Evolutionary conservation across 805 yeast genomes (phyloP), one percentile per base, ranked within the genome.

Genomic region (Groenewaldozyma salmanticensis): DNA sequence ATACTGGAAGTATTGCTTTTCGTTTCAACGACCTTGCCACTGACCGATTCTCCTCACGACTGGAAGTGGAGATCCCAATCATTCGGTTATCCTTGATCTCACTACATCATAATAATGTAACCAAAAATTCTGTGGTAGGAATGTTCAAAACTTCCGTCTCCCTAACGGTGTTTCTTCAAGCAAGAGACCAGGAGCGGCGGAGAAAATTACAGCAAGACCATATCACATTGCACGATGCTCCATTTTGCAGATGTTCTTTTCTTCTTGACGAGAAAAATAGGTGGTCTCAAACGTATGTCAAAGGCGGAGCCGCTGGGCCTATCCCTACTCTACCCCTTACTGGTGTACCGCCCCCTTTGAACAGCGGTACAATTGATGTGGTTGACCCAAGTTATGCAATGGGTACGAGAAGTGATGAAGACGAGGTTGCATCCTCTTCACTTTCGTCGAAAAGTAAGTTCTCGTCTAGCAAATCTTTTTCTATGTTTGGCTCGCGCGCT

Each of bases 241-340:
- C 95, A 0, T 86, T 76, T 47, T 92, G 85, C 50, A 62, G 98
- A 42, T 66, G 77, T 17, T 79, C 92, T 0, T 88, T 86, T 55
- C 58, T 90, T 21, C 57, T 90, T 5, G 70, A 72, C 2, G 69
- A 67, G 4, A 67, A 68, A 11, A 61, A 63, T 11, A 71, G 79
- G 40, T 71, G 70, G 37, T 39, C 45, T 9, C 39, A 38, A 15
- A 45, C 40, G 20, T 46, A 42, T 19, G 59, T 66, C n/a, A 65
- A 66, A 4, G 65, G 68, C 0, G 69, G 60, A 46, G 15, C 4
- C 2, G 77, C 79, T 0, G 62, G 73, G 4, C 71, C 81, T 5
- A 24, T 66, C 17, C 78, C 87, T 0, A 72, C 85, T 0, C 61
- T 79, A 3, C 67, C 86, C 1, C 52, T 82, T 2, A 88, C 94